Conservation (phyloP, 106 monocot genomes). For the Dendrobium nobile region DNA sequence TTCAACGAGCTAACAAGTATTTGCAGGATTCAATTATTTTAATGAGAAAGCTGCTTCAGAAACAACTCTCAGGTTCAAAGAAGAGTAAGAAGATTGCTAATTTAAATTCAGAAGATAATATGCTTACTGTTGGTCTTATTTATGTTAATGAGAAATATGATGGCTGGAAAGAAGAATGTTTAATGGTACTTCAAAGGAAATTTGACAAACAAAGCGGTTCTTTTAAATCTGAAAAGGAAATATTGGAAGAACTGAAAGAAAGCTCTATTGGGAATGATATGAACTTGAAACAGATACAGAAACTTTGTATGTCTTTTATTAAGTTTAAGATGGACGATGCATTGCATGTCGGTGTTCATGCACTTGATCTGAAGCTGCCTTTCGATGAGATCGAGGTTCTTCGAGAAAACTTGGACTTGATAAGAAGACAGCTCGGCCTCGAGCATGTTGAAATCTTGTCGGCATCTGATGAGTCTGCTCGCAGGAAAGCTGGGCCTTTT, state of each 20-base stretch:
- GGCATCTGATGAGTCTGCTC: conserved; percentile 33
- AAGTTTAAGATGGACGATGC: conserved; percentile 86
- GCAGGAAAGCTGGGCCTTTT: conserved; percentile 43
- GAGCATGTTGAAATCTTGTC: conserved; percentile 60
- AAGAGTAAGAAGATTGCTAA: conserved; percentile 57
- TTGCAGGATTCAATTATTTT: conserved; percentile 73
- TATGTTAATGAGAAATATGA: conserved; percentile 86
- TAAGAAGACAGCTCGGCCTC: conserved; percentile 78
- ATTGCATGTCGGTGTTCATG: conserved; percentile 55
- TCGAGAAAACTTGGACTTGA: conserved; percentile 59
- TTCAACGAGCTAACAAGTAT: conserved; percentile 75
- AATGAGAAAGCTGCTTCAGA: conserved; percentile 76
- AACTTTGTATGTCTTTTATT: conserved; percentile 83
- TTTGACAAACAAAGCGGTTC: conserved; percentile 29
- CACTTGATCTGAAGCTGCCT: conserved; percentile 77
- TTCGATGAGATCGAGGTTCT: conserved; percentile 86
- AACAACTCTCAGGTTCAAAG: conserved; percentile 69
- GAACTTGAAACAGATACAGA: conserved; percentile 70
- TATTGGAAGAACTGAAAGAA: conserved; percentile 53
- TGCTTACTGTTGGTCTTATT: conserved; percentile 50
- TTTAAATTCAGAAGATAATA: conserved; percentile 30
- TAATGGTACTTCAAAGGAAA: conserved; percentile 58
- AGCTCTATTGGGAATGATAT: conserved; percentile 40
- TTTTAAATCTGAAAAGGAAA: conserved; percentile 63
- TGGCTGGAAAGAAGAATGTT: conserved; percentile 78